Percentiles rank a stretch among this genome's conserved stretches.
Evolutionary conservation across 768 basidiomycete genomes (phyloP).

Genomic region (Daedaleopsis nitida): DNA sequence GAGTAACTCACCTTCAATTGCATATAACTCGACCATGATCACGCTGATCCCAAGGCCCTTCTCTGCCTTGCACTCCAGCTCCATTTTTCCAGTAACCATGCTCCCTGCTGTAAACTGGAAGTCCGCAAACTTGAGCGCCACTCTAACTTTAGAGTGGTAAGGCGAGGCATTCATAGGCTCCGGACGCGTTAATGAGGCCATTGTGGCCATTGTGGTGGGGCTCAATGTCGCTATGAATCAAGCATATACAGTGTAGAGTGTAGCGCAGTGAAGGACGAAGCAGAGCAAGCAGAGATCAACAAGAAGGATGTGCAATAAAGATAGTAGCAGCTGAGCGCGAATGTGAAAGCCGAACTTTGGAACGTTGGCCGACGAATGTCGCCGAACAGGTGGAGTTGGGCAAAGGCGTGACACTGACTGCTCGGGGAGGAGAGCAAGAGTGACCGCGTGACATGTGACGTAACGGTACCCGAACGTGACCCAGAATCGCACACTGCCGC

Average conservation of each 20-base stretch:
- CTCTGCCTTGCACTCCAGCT: slow-evolving; percentile 79
- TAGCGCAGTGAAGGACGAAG: too few relatives aligned
- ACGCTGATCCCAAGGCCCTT: slow-evolving; percentile 68
- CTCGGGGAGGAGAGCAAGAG: too few relatives aligned
- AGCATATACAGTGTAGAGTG: neutral
- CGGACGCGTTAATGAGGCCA: slow-evolving; percentile 39
- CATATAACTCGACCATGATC: slow-evolving; percentile 79
- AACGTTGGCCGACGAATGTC: neutral
- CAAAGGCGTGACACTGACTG: too few relatives aligned
- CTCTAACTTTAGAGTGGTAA: slow-evolving; percentile 77
- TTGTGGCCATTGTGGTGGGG: slow-evolving; percentile 16
- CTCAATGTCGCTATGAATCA: neutral
- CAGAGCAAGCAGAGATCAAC: neutral
- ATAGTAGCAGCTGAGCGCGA: neutral
- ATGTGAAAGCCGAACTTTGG: neutral
- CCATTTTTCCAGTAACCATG: slow-evolving; percentile 71
- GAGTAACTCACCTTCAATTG: slow-evolving; percentile 36
- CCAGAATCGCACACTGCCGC: too few relatives aligned
- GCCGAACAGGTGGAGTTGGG: neutral
- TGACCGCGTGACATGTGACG: too few relatives aligned
- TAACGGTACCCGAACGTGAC: too few relatives aligned
- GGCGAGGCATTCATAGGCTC: slow-evolving; percentile 84
- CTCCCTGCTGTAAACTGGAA: slow-evolving; percentile 66
- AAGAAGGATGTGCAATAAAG: neutral
- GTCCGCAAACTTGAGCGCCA: slow-evolving; percentile 61